Percentiles rank a stretch among this genome's conserved stretches.
Conservation (phyloP, 768 basidiomycete species). For the Leucogyrophana mollusca region DNA sequence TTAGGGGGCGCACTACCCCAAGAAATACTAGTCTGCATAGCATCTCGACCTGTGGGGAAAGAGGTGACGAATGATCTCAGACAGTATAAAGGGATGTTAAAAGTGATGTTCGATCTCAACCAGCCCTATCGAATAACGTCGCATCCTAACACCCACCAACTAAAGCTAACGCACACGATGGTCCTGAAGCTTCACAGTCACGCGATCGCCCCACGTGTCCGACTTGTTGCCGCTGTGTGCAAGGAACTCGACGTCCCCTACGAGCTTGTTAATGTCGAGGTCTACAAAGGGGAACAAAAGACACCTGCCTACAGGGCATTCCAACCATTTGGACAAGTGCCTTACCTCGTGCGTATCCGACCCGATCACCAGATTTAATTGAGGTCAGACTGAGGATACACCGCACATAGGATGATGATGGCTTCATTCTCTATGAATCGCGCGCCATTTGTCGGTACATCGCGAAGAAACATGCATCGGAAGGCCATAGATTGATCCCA, state of each 20-base stretch:
- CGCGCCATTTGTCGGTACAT: conserved; percentile 58
- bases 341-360: conserved; percentile 19
- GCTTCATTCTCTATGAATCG: conserved; percentile 54
- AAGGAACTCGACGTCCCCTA: conserved; percentile 11
- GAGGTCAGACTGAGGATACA: no score
- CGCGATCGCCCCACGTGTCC: conserved; percentile 9
- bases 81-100: no score
- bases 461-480: conserved; percentile 45
- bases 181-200: conserved; percentile 17
- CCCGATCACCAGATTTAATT: background rate
- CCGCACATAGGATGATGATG: conserved; percentile 46
- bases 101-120: no score
- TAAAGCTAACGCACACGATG: conserved; percentile 6
- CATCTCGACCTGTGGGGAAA: no score
- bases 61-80: no score
- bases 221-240: conserved; percentile 16
- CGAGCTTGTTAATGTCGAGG: conserved; percentile 22
- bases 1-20: no score
- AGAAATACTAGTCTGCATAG: no score
- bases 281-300: conserved; percentile 17
- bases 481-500: conserved; percentile 49
- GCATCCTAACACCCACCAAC: no score
- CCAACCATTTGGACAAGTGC: conserved; percentile 36
- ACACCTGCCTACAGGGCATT: conserved; percentile 16
- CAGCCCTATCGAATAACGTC: no score